Percentiles rank a stretch among this genome's conserved stretches.
Conservation (phyloP, 306 rosid genomes). For the Dicorynia guianensis region DNA sequence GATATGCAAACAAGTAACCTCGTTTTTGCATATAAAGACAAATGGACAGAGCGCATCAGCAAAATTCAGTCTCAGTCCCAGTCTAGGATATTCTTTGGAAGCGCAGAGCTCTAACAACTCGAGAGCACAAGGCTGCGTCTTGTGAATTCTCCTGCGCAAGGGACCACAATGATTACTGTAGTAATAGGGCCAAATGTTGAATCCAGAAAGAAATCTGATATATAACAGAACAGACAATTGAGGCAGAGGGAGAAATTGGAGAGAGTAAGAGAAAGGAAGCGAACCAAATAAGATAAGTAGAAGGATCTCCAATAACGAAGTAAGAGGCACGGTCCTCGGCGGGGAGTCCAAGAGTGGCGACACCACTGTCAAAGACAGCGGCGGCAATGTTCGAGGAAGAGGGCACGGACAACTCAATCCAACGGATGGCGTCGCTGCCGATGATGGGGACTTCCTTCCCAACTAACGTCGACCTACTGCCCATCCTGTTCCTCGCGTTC, state of each 20-base stretch:
- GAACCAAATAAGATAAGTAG: constrained; percentile 71
- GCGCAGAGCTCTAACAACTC: constrained; percentile 78
- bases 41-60: constrained; percentile 72
- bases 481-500: constrained; percentile 51
- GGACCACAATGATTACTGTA: background rate
- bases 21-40: constrained; percentile 65
- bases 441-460: constrained; percentile 81
- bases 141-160: constrained; percentile 78
- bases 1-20: constrained; percentile 50
- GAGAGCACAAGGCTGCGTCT: constrained; percentile 58
- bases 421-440: constrained; percentile 72
- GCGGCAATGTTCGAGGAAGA: constrained; percentile 44
- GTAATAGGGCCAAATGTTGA: constrained; percentile 3
- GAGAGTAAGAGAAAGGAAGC: constrained; percentile 25
- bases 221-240: background rate
- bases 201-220: background rate
- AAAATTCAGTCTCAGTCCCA: constrained; percentile 74
- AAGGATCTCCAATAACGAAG: constrained; percentile 68
- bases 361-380: constrained; percentile 26
- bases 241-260: background rate
- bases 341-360: constrained; percentile 46
- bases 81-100: constrained; percentile 63
- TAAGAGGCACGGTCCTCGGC: constrained; percentile 70
- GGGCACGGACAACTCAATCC: constrained; percentile 68
- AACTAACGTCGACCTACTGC: constrained; percentile 52